Base-by-base conservation (phyloP, 371 early-diverging fungal species). In the Encephalitozoon cuniculi region DNA sequence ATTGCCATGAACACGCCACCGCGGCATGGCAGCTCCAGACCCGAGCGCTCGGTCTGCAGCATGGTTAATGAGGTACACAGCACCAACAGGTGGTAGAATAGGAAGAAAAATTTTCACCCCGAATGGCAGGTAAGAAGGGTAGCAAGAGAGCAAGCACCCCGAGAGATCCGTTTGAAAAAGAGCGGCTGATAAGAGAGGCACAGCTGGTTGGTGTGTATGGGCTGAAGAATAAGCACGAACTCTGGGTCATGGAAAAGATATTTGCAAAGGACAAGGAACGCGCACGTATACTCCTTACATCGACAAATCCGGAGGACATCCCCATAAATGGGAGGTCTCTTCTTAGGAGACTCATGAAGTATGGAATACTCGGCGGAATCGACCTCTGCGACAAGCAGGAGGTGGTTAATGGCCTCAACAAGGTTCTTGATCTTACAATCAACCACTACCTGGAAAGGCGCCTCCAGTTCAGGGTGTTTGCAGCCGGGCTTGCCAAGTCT, bases 211-310 rank as follows among this genome's bases (percentile, higher is more conserved):
- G 99, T 79, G 92, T 92, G 84, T 97, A 91, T 88, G 97, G 97
- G 87, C 91, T 98, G 84, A 90, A 92, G 85, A 95, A 94, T 93
- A 99, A 99, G 92, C 91, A 91, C 83, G 97, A 99, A 89, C 93
- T 97, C 87, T 95, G 94, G 92, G 91, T 95, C 83, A 91, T 94
- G 73, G 92, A 93, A 73, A 91, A 90, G 86, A 92, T 93, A 74
- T 90, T 94, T 80, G 93, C 95, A 88, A 93, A 94, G 89, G 94
- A 97, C 85, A 96, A 97, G 89, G 93, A 93, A 91, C 93, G 96
- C 83, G 97, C 97, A 83, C 94, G 95, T 92, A 95, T 94, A 87
- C 90, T 99, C 78, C 89, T 99, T 79, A 99, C 93, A 76, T 88
- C 94, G 77, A 94, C 93, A 73, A 91, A 91, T 83, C 93, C 95